A percentile compares a stretch with the other conserved stretches of the same genome.
phyloP scores from a whole-genome alignment of 2,329 filamentous ascomycete genomes.

The Geosmithia putterillii region DNA sequence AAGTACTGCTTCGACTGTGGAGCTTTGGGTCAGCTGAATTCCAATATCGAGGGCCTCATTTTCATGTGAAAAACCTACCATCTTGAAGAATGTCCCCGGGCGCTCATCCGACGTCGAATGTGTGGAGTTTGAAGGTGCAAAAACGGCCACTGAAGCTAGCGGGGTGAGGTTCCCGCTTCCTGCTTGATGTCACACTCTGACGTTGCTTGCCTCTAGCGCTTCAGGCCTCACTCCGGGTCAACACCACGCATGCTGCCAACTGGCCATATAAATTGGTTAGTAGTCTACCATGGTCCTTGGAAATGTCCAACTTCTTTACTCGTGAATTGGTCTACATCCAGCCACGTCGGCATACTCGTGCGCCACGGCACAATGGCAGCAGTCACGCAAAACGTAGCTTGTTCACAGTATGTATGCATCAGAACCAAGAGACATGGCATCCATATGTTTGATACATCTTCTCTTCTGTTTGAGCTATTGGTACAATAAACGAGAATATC shows the following conservation, averaged over 20 bases:
- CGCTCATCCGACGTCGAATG: background rate
- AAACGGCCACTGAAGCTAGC: background rate
- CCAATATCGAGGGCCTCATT: background rate
- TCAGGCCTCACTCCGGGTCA: background rate
- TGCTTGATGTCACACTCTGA: background rate
- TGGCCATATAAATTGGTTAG: background rate
- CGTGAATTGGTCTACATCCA: background rate
- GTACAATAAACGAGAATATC: constrained; percentile 1
- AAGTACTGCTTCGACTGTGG: constrained; percentile 96
- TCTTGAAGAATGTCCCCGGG: background rate
- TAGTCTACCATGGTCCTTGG: background rate
- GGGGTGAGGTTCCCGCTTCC: background rate
- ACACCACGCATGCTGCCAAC: background rate
- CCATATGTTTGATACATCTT: too few relatives aligned
- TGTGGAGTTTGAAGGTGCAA: background rate
- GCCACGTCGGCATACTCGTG: background rate
- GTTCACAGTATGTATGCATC: too few relatives aligned
- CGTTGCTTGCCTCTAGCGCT: background rate
- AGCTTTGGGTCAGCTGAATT: constrained; percentile 2
- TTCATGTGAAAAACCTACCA: background rate
- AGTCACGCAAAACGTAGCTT: background rate
- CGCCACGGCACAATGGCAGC: too few relatives aligned
- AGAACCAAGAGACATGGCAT: too few relatives aligned
- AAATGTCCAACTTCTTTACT: background rate
- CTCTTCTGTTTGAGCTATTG: background rate